Evolutionary conservation across 1,284 basidiomycete species (phyloP).

Genomic region (Fomes fomentarius): DNA sequence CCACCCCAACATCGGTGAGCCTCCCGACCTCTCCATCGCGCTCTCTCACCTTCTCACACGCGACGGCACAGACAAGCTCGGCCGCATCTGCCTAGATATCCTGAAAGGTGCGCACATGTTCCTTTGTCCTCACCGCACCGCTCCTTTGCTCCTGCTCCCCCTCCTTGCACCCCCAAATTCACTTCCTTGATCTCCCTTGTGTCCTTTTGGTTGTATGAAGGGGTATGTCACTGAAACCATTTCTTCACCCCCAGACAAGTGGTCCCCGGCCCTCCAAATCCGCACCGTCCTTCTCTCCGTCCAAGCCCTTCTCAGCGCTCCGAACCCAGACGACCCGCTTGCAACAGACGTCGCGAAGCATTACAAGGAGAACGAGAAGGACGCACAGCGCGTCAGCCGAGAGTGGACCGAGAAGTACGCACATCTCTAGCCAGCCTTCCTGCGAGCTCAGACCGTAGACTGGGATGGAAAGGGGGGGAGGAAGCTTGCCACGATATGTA

Average conservation of each 20-base stretch:
- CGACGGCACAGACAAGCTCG: slow-evolving; percentile 82
- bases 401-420: slow-evolving; percentile 94
- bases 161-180: background rate
- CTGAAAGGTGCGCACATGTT: slow-evolving; percentile 76
- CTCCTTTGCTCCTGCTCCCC: no score
- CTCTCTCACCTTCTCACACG: background rate
- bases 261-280: slow-evolving; percentile 98
- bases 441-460: background rate
- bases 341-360: slow-evolving; percentile 98
- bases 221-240: no score
- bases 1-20: slow-evolving; percentile 97
- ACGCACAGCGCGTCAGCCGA: slow-evolving; percentile 85
- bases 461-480: background rate
- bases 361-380: slow-evolving; percentile 97
- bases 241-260: slow-evolving; percentile 75
- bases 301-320: slow-evolving; percentile 93
- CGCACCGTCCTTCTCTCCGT: slow-evolving; percentile 96
- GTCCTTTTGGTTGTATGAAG: no score
- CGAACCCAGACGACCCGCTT: slow-evolving; percentile 99
- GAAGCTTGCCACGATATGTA: background rate
- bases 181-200: background rate
- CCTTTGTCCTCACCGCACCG: slow-evolving; percentile 1
- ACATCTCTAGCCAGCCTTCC: slow-evolving; percentile 8
- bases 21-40: background rate
- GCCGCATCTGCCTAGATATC: slow-evolving; percentile 97